Evolutionary conservation across 768 basidiomycete genomes (phyloP).

Genomic region (Tulasnella calospora): DNA sequence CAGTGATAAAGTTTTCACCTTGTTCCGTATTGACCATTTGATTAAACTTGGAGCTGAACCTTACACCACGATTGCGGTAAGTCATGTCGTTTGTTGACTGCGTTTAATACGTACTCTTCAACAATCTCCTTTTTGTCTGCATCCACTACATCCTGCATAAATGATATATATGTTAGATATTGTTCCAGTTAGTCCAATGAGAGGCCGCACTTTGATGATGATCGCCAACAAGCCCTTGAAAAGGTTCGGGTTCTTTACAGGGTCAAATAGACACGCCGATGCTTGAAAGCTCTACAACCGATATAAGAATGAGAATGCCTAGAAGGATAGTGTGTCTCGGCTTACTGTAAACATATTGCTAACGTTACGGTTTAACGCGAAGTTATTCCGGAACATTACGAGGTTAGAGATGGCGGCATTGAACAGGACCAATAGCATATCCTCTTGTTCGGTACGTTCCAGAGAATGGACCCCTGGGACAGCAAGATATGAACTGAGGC

Average conservation of each 20-base stretch:
- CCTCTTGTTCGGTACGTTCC: conserved; percentile 59
- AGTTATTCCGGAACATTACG: conserved; percentile 61
- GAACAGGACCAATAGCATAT: conserved; percentile 57
- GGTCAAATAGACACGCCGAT: conserved; percentile 46
- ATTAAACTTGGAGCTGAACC: conserved; percentile 13
- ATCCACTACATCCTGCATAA: conserved; percentile 54
- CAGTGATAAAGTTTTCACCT: conserved; percentile 22
- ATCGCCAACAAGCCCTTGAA: conserved; percentile 57
- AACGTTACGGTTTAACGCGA: conserved; percentile 56
- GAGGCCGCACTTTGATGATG: conserved; percentile 51
- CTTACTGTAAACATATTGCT: conserved; percentile 47
- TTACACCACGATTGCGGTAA: not conserved
- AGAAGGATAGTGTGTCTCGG: conserved; percentile 37
- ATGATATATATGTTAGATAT: too few relatives aligned
- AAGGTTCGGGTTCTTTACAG: conserved; percentile 51
- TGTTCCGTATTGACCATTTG: conserved; percentile 16
- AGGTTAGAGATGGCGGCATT: conserved; percentile 59
- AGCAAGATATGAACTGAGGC: not conserved
- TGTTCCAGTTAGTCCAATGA: too few relatives aligned
- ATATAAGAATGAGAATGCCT: not conserved
- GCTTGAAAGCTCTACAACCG: conserved; percentile 28
- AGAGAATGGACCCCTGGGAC: conserved; percentile 53
- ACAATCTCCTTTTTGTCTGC: conserved; percentile 55
- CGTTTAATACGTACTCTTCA: conserved; percentile 45
- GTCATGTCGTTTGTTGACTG: too few relatives aligned